Conservation (phyloP, 805 yeast genomes). For the Ogataea pignaliae region DNA sequence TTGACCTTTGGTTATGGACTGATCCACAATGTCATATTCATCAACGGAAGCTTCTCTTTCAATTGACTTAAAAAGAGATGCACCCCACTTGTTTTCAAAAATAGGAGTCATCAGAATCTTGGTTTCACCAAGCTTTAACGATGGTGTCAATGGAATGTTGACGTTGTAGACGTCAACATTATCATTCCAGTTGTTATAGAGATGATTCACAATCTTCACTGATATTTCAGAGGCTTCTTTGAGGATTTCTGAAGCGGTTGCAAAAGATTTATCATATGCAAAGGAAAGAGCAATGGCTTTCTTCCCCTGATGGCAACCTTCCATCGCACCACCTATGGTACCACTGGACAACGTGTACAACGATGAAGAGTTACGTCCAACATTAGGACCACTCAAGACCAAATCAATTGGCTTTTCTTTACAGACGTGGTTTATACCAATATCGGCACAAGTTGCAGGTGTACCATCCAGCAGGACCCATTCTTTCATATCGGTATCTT, state of each 20-base stretch:
- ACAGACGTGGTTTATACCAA: slow-evolving; percentile 74
- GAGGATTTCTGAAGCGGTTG: slow-evolving; percentile 47
- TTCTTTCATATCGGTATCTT: slow-evolving; percentile 50
- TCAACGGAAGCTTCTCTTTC: slow-evolving; percentile 5
- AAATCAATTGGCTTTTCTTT: slow-evolving; percentile 63
- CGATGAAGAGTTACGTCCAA: slow-evolving; percentile 88
- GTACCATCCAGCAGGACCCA: slow-evolving; percentile 91
- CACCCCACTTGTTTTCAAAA: slow-evolving; percentile 72
- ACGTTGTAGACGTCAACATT: slow-evolving; percentile 72
- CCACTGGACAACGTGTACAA: slow-evolving; percentile 89
- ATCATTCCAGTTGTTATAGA: slow-evolving; percentile 54
- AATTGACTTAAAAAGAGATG: slow-evolving; percentile 18
- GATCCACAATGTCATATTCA: slow-evolving; percentile 45
- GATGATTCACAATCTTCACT: slow-evolving; percentile 55
- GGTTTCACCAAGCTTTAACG: slow-evolving; percentile 50
- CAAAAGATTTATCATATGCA: slow-evolving; percentile 57
- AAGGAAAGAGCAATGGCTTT: slow-evolving; percentile 79
- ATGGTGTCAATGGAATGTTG: slow-evolving; percentile 70
- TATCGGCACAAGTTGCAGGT: slow-evolving; percentile 93
- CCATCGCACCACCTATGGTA: slow-evolving; percentile 96
- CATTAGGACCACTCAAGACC: slow-evolving; percentile 93
- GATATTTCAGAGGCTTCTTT: slow-evolving; percentile 65
- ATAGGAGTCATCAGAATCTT: slow-evolving; percentile 73
- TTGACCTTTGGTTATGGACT: slow-evolving; percentile 35
- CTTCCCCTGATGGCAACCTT: slow-evolving; percentile 70